phyloP scores from a whole-genome alignment of 345 rosid genomes.

The Kandelia obovata region DNA sequence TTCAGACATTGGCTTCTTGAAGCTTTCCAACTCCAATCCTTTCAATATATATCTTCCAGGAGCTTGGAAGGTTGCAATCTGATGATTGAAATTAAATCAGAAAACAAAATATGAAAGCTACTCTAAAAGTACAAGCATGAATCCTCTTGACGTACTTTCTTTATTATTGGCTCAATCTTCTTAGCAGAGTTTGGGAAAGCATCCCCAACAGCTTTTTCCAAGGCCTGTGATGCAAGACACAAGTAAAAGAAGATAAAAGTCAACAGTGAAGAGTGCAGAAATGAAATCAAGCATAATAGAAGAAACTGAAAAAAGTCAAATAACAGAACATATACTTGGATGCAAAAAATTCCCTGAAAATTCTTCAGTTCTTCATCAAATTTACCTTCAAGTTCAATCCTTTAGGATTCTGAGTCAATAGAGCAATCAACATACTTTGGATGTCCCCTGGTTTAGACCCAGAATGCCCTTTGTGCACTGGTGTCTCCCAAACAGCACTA shows the following conservation, averaged over 20 bases:
- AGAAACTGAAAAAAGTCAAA: background rate
- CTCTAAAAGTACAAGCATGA: conserved; percentile 22
- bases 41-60: conserved; percentile 78
- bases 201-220: conserved; percentile 82
- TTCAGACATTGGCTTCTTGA: conserved; percentile 56
- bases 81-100: conserved; percentile 34
- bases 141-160: conserved; percentile 49
- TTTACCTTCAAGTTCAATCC: conserved; percentile 85
- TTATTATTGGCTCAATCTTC: conserved; percentile 69
- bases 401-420: conserved; percentile 67
- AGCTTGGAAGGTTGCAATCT: conserved; percentile 86
- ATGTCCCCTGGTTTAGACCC: conserved; percentile 54
- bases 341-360: background rate
- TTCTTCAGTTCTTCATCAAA: conserved; percentile 14
- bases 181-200: conserved; percentile 50
- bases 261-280: background rate
- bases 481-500: conserved; percentile 38
- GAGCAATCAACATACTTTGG: conserved; percentile 51
- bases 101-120: conserved; percentile 24
- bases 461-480: conserved; percentile 39
- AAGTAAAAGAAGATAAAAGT: conserved; percentile 16
- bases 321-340: background rate
- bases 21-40: conserved; percentile 57
- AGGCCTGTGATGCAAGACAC: conserved; percentile 39
- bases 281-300: background rate